Base-by-base conservation (phyloP, 2,329 filamentous ascomycete species). In the Phaeosphaeria sp. region DNA sequence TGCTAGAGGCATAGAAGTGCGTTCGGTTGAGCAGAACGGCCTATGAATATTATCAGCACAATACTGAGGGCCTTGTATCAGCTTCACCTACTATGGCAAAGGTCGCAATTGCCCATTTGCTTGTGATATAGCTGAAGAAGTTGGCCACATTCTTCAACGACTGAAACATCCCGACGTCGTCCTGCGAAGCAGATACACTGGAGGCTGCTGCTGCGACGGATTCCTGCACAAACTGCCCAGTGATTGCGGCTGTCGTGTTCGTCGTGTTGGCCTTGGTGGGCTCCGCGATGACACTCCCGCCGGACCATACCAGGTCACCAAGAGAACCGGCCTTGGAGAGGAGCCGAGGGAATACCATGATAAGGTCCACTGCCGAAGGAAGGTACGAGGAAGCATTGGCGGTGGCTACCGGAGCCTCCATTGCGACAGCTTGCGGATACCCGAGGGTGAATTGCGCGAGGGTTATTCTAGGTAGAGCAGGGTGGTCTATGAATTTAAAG, bases 21-120 rank as follows among this genome's bases (percentile, higher is more conserved):
- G 95, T 96, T 56, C 95, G 88, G 74, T 98, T 98, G 22, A 98
- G 82, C 56, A 97, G 80, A 57, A 98, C 86, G 21, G 92, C 92
- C 86, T 89, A 59, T 51, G 8, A 20, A 25, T n/a, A 20, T 18
- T 21, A 46, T 61, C 33, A 66, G 53, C 36, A 46, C 15, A 40
- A 15, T 8, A 21, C 27, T 18, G 11, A 21, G 42, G 11, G 6
- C 6, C 13, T 20, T n/a, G 18, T 50, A 25, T 6, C 22, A 8
- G 11, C 3, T 48, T 51, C 24, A 71, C 80, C 76, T 75, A 86
- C 84, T 83, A 94, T 91, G 39, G 89, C 87, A 67, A 98, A 89
- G 68, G 93, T 97, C 51, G 89, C 89, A 56, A 98, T 81, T 0
- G 94, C 93, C 95, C 95, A 98, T 77, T 76, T 76, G n/a, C 71